Evolutionary conservation across 1,139 yeast species (phyloP), one percentile per base, ranked within the genome.

Genomic region (Geotrichum cucujoidarum): DNA sequence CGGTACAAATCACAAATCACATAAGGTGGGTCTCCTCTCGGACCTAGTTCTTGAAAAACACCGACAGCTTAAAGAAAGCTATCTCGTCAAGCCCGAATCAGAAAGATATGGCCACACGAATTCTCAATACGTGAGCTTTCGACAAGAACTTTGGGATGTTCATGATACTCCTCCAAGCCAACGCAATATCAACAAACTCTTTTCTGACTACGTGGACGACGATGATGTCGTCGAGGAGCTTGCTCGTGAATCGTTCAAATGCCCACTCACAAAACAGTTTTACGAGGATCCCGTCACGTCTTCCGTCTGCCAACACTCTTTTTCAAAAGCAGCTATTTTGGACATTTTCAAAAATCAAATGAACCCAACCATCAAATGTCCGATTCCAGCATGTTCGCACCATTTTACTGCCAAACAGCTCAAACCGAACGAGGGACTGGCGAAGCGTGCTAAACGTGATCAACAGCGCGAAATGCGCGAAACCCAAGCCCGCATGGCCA

Each of bases 231-330:
- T 57, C 16, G 58, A 59, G 18, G 64, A 54, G 17, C 56, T 54
- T 21, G 57, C 57, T 13, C 50, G 53, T 2, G 50, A 54, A 16
- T 58, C 64, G 13, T 61, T 55, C 55, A 59, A 58, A 34, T 61
- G 65, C 38, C 64, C 64, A 2, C 50, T 61, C 16, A 55, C 64
- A 4, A 56, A 59, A 34, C 53, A 52, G 24, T 55, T 50, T 39
- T 60, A 48, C 43, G 61, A 42, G 18, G 53, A 58, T 18, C 63
- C 65, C 3, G 62, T 61, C 14, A 61, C 60, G 3, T 55, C 60
- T 18, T 33, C 32, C 4, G 52, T 48, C 2, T 61, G 65, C 45
- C 50, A 55, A 17, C 65, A 61, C 42, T 57, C 63, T 7, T 62
- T 59, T 40, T 52, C 60, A 3, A 47, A 47, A 33, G 48, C 40